Evolutionary conservation across 306 rosid genomes (phyloP).

Genomic region (Parietaria judaica): DNA sequence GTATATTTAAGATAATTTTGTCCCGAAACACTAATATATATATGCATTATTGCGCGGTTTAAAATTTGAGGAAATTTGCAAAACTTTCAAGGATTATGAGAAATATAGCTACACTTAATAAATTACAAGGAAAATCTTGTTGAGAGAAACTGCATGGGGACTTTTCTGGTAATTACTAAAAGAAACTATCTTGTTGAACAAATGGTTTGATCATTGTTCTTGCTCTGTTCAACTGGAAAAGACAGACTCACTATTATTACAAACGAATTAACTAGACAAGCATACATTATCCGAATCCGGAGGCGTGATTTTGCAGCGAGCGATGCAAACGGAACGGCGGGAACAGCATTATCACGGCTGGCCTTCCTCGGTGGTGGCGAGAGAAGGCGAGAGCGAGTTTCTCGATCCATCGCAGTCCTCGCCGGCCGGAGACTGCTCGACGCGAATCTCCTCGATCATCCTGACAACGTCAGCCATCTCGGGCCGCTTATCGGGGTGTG

Average conservation of each 20-base stretch:
- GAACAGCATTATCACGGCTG: conserved; percentile 25
- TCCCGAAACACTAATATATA: too few relatives aligned
- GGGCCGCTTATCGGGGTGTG: conserved; percentile 84
- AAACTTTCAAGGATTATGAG: too few relatives aligned
- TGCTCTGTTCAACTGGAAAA: conserved; percentile 18
- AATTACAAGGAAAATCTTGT: too few relatives aligned
- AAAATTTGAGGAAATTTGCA: too few relatives aligned
- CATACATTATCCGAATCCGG: conserved; percentile 19
- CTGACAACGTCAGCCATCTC: conserved; percentile 69
- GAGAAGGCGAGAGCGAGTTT: conserved; percentile 77
- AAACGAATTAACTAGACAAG: conserved; percentile 30
- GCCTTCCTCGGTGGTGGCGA: conserved; percentile 95
- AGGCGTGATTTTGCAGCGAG: conserved; percentile 30
- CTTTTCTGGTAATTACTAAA: too few relatives aligned
- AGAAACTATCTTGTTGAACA: conserved; percentile 23
- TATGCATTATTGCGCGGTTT: too few relatives aligned
- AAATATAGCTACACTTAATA: conserved; percentile 17
- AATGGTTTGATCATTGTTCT: conserved; percentile 21
- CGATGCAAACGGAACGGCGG: conserved; percentile 29
- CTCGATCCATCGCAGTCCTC: conserved; percentile 90
- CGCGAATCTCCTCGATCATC: conserved; percentile 92
- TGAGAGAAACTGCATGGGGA: too few relatives aligned
- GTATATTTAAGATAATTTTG: too few relatives aligned
- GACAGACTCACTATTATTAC: conserved; percentile 27
- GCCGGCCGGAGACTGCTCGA: conserved; percentile 85